Evolutionary conservation across 768 basidiomycete genomes (phyloP), one percentile per base, ranked within the genome.

Genomic region (Tricholoma matsutake): DNA sequence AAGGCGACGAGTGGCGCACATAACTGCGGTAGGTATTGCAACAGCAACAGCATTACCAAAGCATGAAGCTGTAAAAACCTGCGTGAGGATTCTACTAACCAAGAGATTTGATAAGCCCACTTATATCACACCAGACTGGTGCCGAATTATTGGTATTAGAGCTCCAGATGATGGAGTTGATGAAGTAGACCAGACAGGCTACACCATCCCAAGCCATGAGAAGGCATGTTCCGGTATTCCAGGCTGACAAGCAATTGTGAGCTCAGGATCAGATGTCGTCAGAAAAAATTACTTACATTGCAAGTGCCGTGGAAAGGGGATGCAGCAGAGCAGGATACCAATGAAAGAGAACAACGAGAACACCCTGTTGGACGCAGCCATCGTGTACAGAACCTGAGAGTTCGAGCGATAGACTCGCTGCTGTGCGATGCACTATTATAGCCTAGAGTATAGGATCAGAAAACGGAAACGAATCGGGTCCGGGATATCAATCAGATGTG

Each of bases 101-200:
- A n/a, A 6, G 16, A 52, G 11, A 31, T 14, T n/a, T 7, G 5
- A 7, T 14, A n/a, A 45, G 68, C 77, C 64, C 62, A 81, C 81
- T 78, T 64, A 83, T 79, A 66, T 89, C 86, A 67, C 87, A 89
- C 86, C 86, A 89, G 6, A 82, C 73, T 3, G 84, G 84, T 10
- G 83, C 79, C 64, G 65, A 72, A 65, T 86, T 81, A 55, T 79
- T 75, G 3, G 78, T 78, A 66, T 81, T 87, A 34, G 81, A 75
- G 62, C 75, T 75, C 92, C 91, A 94, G 20, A 92, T 68, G 41
- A 91, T 75, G 3, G 85, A 81, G 74, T 92, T 88, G 65, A 91
- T 71, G 67, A 83, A 86, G 52, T 78, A 71, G 53, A 80, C 79
- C 45, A 92, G 78, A 68, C 85, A 86, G 10, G 76, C 77, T 5